These are phyloP conservation scores for Zygnema cylindricum DNA, from an alignment of 139 green algal genomes.

Conservation along the genomic window DNA sequence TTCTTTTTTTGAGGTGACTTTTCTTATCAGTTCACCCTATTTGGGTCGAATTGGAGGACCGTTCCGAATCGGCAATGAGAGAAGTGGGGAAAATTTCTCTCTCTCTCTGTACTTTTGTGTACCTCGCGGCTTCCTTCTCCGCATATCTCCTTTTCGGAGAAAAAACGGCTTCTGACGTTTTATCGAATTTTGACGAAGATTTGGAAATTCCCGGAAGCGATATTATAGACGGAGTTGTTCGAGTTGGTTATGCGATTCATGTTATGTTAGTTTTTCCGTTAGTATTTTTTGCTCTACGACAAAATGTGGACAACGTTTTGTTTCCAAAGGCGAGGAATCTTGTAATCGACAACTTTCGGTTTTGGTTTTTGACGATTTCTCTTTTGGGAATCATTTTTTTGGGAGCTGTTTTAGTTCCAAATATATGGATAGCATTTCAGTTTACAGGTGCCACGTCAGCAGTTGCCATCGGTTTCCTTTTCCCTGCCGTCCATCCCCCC, in stretches of 20 bases:
- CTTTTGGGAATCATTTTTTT: constrained; percentile 23
- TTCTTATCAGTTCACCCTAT: constrained; percentile 54
- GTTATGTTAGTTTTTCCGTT: constrained; percentile 50
- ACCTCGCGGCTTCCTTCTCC: constrained; percentile 25
- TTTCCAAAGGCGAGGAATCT: constrained; percentile 14
- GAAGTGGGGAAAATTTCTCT: constrained; percentile 21
- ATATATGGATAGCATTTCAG: constrained; percentile 56
- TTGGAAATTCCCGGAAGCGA: background rate
- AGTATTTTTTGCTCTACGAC: constrained; percentile 29
- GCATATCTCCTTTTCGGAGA: constrained; percentile 53
- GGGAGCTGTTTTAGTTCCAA: constrained; percentile 10
- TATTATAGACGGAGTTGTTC: constrained; percentile 22
- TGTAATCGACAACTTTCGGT: background rate
- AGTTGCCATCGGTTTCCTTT: constrained; percentile 34
- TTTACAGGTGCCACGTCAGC: constrained; percentile 44
- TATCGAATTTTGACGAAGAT: constrained; percentile 41
- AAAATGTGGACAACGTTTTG: constrained; percentile 31
- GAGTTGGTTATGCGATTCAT: constrained; percentile 43
- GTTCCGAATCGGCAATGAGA: constrained; percentile 28
- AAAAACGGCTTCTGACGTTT: constrained; percentile 16
- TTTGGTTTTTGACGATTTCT: constrained; percentile 19
- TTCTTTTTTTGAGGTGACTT: too few species aligned
- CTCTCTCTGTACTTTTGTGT: constrained; percentile 32
- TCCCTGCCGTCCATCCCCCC: constrained; percentile 29
- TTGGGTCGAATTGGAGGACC: constrained; percentile 42